A percentile compares a stretch with the other conserved stretches of the same genome.
Evolutionary conservation across 139 green algal species (phyloP).

Genomic region (Pseudopediastrum boryanum): DNA sequence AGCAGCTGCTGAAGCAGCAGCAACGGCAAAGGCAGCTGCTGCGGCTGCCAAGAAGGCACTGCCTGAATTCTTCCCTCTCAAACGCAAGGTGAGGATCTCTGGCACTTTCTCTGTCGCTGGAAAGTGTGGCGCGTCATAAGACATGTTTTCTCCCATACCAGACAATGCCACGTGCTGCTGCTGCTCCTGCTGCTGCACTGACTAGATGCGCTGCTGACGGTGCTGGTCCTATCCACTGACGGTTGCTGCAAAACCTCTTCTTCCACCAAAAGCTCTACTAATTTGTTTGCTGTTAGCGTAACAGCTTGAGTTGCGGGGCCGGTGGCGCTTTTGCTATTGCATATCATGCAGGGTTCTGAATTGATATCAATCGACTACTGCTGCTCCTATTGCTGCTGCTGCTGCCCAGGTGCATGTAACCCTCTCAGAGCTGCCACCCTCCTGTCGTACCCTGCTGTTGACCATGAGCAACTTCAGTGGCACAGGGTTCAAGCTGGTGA

Average conservation of each 20-base stretch:
- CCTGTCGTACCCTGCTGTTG: slow-evolving; percentile 20
- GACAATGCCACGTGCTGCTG: background rate
- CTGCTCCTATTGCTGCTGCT: background rate
- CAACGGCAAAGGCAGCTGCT: background rate
- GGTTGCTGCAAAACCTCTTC: no score
- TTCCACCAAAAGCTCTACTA: no score
- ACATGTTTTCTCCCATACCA: background rate
- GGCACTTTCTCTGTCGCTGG: no score
- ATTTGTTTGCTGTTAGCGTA: background rate
- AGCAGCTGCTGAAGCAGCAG: slow-evolving; percentile 14
- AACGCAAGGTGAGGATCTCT: slow-evolving; percentile 7
- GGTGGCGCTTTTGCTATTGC: background rate
- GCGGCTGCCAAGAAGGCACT: slow-evolving; percentile 12
- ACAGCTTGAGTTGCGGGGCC: background rate
- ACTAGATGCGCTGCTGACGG: no score
- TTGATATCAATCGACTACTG: background rate
- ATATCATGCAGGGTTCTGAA: background rate
- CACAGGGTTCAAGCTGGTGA: slow-evolving; percentile 36
- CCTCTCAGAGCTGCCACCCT: slow-evolving; percentile 18
- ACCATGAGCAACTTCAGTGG: slow-evolving; percentile 38
- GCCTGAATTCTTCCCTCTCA: background rate
- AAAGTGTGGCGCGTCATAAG: no score
- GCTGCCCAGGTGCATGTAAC: slow-evolving; percentile 30
- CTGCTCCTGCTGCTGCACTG: background rate
- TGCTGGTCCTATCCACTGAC: no score